Evolutionary conservation across 208 protist genomes (phyloP), one percentile per base, ranked within the genome.

Genomic region (Acanthamoeba triangularis): DNA sequence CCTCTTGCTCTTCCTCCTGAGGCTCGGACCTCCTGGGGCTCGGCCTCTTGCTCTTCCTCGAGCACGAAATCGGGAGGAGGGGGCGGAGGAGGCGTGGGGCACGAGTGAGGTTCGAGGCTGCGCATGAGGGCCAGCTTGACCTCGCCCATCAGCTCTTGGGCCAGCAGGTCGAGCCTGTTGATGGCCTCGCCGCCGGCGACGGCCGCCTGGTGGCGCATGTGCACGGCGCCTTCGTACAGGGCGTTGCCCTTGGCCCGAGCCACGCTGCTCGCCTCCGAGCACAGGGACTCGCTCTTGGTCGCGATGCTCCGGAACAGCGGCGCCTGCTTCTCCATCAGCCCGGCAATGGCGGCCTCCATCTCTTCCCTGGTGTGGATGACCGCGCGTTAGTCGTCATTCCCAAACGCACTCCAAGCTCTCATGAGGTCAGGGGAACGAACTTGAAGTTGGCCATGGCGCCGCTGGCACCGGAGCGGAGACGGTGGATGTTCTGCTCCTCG

Each of bases 371-470:
- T 76, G 23, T n/a, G 28, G 41, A 84, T 20, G 14, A 37, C 20
- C 23, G 41, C 18, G 25, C 35, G 47, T 84, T 35, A 84, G 47
- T 14, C 18, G n/a, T 25, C 28, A 23, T 16, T 37, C 37, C 67
- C 30, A 18, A 1, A 8, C 33, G 16, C 8, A 25, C 3, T 0
- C 2, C 23, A 2, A 61, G 20, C 54, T 8, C 56, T 61, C 56
- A 61, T n/a, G n/a, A 28, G 20, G 0, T 0, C 20, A 28, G 56
- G 3, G 67, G 4, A 54, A 10, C 76, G 35, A 13, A 84, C 76
- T 84, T 84, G 76, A 84, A 84, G 76, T 84, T 84, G 37, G 13
- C 54, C 76, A 84, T 54, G 76, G 76, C 76, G 23, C 76, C 76
- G 28, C 41, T 56, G 16, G 76, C 76, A 20, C 76, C 76, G 10